Evolutionary conservation across 2,329 filamentous ascomycete species (phyloP), one percentile per base, ranked within the genome.

Genomic region (Penicillium sp.): DNA sequence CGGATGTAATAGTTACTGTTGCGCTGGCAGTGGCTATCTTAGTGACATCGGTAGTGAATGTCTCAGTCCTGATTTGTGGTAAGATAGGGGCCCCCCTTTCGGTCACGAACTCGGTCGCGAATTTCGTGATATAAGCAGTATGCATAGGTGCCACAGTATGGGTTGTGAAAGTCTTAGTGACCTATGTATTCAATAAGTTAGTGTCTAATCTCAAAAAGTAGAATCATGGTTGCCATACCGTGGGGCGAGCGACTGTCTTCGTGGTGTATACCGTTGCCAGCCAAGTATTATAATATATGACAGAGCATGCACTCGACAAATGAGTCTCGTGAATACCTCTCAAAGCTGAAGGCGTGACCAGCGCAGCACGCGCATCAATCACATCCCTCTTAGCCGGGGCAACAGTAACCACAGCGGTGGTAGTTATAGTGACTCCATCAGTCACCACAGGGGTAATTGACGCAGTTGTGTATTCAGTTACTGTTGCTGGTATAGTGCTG

Each of bases 271-370:
- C 22, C 26, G 42, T 47, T 19, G 51, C 39, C 21, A 27, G 14
- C 51, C 51, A 53, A 2, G 47, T 43, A 21, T 53, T 43, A 14
- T 33, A 47, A n/a, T 37, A 24, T 29, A 53, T 31, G 42, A 53
- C 35, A 19, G 51, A 33, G 29, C 51, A 53, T 37, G 51, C 51
- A 26, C 26, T 35, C n/a, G 43, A 35, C n/a, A 53, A 29, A n/a
- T 47, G 19, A 19, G 29, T 47, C 14, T 11, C 14, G 29, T 53
- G 43, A 19, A 53, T 39, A 2, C 51, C 51, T 39, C 44, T 53
- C 11, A 53, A 19, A n/a, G 51, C 51, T 21, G 51, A 35, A 14
- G 51, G 51, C 19, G 43, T 39, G 3, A 42, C 5, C 13, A 27
- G 4, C 24, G 16, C 39, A 4, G 27, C 50, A 14, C 50, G 29